Conservation (phyloP, 202 grass and related monocot genomes). For the Zizania palustris region DNA sequence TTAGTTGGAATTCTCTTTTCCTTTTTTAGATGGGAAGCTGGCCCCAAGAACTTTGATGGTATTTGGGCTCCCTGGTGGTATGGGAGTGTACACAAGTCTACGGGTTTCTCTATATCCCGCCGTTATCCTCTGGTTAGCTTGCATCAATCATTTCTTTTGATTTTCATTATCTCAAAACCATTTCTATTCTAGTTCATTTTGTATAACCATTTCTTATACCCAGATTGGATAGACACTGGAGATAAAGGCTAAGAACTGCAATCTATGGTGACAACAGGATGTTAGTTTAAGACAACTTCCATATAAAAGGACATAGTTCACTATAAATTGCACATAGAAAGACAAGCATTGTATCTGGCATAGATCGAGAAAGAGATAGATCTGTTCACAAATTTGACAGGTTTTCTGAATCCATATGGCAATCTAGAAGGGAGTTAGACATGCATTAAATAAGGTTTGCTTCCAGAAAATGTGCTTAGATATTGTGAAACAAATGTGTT, state of each 20-base stretch:
- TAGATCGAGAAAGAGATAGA: neutral
- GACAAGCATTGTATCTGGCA: constrained; percentile 4
- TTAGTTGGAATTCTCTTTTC: constrained; percentile 30
- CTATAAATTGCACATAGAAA: neutral
- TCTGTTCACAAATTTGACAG: neutral
- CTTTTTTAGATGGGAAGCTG: constrained; percentile 85
- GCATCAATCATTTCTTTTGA: constrained; percentile 16
- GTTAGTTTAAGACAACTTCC: neutral
- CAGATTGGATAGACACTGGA: constrained; percentile 9
- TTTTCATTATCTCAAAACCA: constrained; percentile 41
- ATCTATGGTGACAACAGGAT: neutral
- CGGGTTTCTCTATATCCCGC: constrained; percentile 61
- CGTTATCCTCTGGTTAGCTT: constrained; percentile 65
- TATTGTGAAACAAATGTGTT: neutral
- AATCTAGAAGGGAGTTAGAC: constrained; percentile 12
- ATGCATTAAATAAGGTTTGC: neutral
- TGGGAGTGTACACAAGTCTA: constrained; percentile 78
- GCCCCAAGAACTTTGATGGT: constrained; percentile 84
- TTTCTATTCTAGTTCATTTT: constrained; percentile 30
- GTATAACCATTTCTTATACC: constrained; percentile 6
- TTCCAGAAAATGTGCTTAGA: neutral
- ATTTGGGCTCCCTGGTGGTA: constrained; percentile 98
- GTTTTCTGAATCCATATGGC: neutral
- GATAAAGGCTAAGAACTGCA: constrained; percentile 13
- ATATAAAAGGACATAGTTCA: too few relatives aligned